These are phyloP conservation scores for Starmerella apis DNA, from an alignment of 805 yeast species.

Conservation along the genomic window DNA sequence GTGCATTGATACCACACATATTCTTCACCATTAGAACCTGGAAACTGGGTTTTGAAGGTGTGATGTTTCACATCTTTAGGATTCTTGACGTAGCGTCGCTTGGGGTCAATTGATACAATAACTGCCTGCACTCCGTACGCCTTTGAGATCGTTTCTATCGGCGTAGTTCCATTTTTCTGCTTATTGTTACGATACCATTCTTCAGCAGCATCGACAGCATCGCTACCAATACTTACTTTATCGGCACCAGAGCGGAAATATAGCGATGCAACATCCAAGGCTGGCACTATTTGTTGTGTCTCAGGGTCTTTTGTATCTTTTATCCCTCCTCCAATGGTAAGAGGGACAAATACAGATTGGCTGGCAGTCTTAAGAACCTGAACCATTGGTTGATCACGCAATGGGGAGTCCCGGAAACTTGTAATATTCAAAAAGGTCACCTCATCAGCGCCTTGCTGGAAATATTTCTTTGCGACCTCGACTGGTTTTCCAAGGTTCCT, in stretches of 20 bases:
- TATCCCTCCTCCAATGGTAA: constrained; percentile 98
- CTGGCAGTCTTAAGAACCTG: constrained; percentile 77
- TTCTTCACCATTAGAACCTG: constrained; percentile 83
- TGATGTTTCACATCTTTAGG: constrained; percentile 55
- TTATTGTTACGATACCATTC: constrained; percentile 52
- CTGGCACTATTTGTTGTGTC: constrained; percentile 61
- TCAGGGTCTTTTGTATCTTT: constrained; percentile 80
- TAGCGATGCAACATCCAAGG: constrained; percentile 78
- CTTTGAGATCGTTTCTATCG: constrained; percentile 85
- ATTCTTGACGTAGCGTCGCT: constrained; percentile 59
- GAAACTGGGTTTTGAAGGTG: constrained; percentile 48
- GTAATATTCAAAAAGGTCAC: constrained; percentile 91
- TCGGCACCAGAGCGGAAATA: constrained; percentile 97
- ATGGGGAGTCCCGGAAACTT: constrained; percentile 87
- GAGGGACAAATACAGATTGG: constrained; percentile 85
- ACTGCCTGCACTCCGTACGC: constrained; percentile 97
- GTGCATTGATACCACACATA: constrained; percentile 94
- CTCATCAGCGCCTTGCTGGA: constrained; percentile 93
- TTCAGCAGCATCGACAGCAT: constrained; percentile 89
- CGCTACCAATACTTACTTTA: constrained; percentile 95
- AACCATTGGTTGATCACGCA: constrained; percentile 89
- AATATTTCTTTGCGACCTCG: constrained; percentile 80
- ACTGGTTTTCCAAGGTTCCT: constrained; percentile 96
- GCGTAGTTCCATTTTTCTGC: constrained; percentile 59
- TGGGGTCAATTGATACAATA: constrained; percentile 97